Conservation (phyloP, 352 stramenopile genomes). For the Globisporangium apiculatum region DNA sequence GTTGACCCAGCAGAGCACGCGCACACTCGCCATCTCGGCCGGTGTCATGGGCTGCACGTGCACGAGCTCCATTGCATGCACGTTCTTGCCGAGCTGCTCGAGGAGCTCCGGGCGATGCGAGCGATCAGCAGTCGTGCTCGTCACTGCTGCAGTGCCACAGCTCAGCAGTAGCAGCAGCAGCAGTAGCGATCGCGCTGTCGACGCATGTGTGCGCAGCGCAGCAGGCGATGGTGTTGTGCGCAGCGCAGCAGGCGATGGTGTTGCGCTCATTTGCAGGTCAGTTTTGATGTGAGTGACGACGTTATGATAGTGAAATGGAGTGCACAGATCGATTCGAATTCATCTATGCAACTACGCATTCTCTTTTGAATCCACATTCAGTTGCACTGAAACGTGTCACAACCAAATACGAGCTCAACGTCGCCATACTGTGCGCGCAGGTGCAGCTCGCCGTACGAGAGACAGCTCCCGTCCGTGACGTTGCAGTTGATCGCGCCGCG, state of each 20-base stretch:
- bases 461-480: conserved; percentile 32
- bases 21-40: conserved; percentile 29
- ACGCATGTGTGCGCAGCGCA: neutral
- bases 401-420: conserved; percentile 64
- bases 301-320: too few relatives aligned
- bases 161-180: neutral
- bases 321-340: too few relatives aligned
- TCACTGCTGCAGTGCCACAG: neutral
- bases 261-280: too few relatives aligned
- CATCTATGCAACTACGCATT: too few relatives aligned
- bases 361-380: conserved; percentile 11
- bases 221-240: neutral
- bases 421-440: conserved; percentile 51
- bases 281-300: too few relatives aligned
- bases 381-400: conserved; percentile 52
- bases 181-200: neutral
- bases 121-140: neutral
- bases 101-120: conserved; percentile 18
- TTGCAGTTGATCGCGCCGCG: conserved; percentile 70
- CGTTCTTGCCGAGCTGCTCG: conserved; percentile 42
- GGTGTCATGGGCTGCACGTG: conserved; percentile 42
- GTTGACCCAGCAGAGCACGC: conserved; percentile 82
- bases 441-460: conserved; percentile 61
- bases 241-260: neutral
- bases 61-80: conserved; percentile 67